Evolutionary conservation across 805 yeast genomes (phyloP).

Genomic region (Debaryomyces tyrocola): DNA sequence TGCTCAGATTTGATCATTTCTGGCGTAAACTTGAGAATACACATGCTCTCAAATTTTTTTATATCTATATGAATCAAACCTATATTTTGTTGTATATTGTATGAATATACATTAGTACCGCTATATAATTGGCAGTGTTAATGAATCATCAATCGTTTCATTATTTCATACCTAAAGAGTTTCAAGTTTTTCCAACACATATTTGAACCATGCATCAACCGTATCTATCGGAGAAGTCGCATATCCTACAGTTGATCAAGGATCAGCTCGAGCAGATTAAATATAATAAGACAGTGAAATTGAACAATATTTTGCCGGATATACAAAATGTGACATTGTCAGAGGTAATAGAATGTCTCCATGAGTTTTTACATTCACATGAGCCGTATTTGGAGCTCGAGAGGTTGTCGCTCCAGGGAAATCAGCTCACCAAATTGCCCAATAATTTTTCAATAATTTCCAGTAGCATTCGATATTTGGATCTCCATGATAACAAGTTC

Average conservation of each 20-base stretch:
- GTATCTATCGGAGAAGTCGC: constrained; percentile 9
- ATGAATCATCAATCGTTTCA: no score
- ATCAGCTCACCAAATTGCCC: constrained; percentile 50
- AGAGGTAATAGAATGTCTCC: constrained; percentile 22
- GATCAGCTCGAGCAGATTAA: constrained; percentile 24
- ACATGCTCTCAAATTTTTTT: neutral
- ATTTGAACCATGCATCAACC: constrained; percentile 8
- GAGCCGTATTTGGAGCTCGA: constrained; percentile 37
- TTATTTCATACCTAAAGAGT: no score
- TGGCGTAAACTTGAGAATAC: neutral
- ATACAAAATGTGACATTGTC: constrained; percentile 9
- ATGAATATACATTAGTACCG: no score
- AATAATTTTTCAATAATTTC: constrained; percentile 42
- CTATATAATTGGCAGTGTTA: no score
- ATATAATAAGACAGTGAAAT: constrained; percentile 18
- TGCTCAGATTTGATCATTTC: no score
- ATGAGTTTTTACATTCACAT: constrained; percentile 19
- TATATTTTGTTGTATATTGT: no score
- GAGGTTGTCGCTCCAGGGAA: constrained; percentile 55
- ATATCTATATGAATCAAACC: no score
- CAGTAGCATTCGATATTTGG: constrained; percentile 54
- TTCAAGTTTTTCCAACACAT: no score
- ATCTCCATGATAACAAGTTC: constrained; percentile 62
- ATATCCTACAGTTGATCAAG: constrained; percentile 14
- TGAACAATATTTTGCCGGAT: constrained; percentile 11